These are phyloP conservation scores for Asparagopsis taxiformis DNA, from an alignment of 31 red algal species.

Conservation along the genomic window DNA sequence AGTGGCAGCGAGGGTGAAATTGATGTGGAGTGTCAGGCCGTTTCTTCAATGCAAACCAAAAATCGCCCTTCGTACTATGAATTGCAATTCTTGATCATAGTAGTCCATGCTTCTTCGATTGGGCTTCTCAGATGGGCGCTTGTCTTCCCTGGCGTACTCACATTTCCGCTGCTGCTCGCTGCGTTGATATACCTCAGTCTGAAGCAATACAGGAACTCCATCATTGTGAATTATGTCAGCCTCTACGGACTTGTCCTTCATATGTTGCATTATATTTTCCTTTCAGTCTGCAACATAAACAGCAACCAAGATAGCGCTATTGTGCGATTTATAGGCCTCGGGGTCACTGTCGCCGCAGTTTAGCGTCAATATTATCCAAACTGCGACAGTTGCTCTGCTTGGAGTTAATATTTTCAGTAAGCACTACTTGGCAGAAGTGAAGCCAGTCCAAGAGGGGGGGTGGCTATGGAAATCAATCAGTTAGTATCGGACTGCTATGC, in stretches of 20 bases:
- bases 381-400: conserved; percentile 12
- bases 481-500: too few species aligned
- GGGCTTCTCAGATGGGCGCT: conserved; percentile 42
- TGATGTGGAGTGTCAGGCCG: not conserved
- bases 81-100: conserved; percentile 6
- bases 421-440: not conserved
- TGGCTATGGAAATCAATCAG: too few species aligned
- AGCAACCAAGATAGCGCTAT: not conserved
- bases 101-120: conserved; percentile 27
- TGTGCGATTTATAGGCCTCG: conserved; percentile 12
- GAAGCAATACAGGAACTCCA: conserved; percentile 19
- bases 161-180: conserved; percentile 26
- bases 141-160: conserved; percentile 33
- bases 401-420: conserved; percentile 10
- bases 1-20: not conserved
- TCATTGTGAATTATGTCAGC: conserved; percentile 13
- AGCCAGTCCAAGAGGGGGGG: not conserved
- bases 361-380: conserved; percentile 22
- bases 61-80: conserved; percentile 11
- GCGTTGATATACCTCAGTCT: conserved; percentile 14
- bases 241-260: conserved; percentile 22
- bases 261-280: conserved; percentile 19
- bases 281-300: not conserved
- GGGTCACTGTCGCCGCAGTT: conserved; percentile 4
- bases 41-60: not conserved